Base-by-base conservation (phyloP, 257 asterid genomes). In the Solanum bulbocastanum region DNA sequence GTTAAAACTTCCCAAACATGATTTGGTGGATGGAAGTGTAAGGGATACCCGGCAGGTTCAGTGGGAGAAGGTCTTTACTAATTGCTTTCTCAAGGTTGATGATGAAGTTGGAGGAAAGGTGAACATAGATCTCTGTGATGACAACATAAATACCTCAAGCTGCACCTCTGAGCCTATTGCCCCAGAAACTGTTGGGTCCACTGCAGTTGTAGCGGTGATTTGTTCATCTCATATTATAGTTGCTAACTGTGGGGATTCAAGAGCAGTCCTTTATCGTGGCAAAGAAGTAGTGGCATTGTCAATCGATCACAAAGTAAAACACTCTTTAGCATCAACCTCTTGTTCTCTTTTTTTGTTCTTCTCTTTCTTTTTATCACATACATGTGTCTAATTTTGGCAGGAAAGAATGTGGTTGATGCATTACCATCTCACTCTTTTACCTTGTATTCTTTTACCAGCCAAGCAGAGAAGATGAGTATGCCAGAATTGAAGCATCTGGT, bases 201-300 rank as follows among this genome's bases (percentile, higher is more conserved):
- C 98, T 39, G 98, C 98, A 11, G 98, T 95, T 58, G 97, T 94
- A 89, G 98, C 95, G 5, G 94, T 94, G 60, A 86, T 95, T 46
- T 93, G 95, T 74, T 95, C 98, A 22, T 95, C 98, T 87, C 98
- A 95, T 88, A 93, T 95, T 40, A 83, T 95, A 90, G 97, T 95
- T 84, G 92, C 97, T 82, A 95, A 95, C 74, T 94, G 98, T 74
- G 98, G 98, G 87, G 98, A 95, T 90, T 95, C 98, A 3, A 90
- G 98, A 90, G 98, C 97, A 49, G 98, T 95, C 60, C 95, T 95
- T 79, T 95, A 90, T 83, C 98, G 98, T 78, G 98, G 98, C 89
- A 95, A 94, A 92, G 98, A 95, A 90, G 95, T 94, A 0, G 72
- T 95, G n/a, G 91, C 96, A 1, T 86, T 95, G 87, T 95, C 98